Percentiles rank a stretch among this genome's conserved stretches.
phyloP scores from a whole-genome alignment of 2,329 filamentous ascomycete genomes.

The Scedosporium dehoogii region DNA sequence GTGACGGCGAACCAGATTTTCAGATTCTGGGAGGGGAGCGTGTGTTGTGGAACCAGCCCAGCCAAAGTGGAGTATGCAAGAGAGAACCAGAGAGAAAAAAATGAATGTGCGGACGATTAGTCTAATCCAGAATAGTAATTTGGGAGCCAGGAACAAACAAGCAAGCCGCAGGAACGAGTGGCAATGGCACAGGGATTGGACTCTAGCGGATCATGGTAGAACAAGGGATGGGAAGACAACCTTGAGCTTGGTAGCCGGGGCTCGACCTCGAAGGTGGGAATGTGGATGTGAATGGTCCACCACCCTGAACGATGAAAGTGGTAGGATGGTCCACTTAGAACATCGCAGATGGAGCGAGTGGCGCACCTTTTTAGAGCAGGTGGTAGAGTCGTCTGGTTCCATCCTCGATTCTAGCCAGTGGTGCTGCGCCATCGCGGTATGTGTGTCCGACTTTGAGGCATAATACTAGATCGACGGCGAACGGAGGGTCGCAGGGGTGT shows the following conservation, averaged over 20 bases:
- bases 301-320: not conserved
- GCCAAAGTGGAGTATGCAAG: not conserved
- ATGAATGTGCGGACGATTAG: conserved; percentile 10
- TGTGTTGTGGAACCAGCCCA: not conserved
- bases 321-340: not conserved
- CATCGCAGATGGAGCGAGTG: not conserved
- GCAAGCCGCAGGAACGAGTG: conserved; percentile 18
- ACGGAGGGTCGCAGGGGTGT: not conserved
- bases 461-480: not conserved
- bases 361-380: not conserved
- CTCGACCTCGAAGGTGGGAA: too few relatives aligned
- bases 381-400: not conserved
- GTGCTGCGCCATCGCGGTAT: not conserved
- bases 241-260: not conserved
- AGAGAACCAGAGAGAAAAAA: not conserved
- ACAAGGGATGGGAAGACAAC: not conserved
- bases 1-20: conserved; percentile 6
- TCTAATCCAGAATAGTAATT: conserved; percentile 9
- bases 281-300: conserved; percentile 1
- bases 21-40: not conserved
- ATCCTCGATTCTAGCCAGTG: not conserved
- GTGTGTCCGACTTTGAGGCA: conserved; percentile 2
- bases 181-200: conserved; percentile 4
- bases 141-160: conserved; percentile 15
- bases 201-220: not conserved